Evolutionary conservation across 83 land plant species (phyloP).

Genomic region (Thuja plicata): DNA sequence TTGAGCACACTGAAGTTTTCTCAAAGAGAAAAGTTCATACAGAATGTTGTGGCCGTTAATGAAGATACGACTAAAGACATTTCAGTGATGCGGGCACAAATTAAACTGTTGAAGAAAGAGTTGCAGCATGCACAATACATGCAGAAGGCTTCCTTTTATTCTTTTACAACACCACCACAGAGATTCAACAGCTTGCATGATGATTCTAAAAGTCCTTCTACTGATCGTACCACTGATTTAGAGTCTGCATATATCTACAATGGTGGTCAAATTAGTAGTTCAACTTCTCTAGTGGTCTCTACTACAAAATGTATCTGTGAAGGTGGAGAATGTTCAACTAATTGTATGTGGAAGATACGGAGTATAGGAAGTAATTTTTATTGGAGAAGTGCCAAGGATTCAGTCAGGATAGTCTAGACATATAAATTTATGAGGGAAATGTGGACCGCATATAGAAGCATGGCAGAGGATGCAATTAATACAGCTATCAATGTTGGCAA

Average conservation of each 20-base stretch:
- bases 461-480: too few relatives aligned
- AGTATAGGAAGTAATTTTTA: too few relatives aligned
- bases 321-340: neutral
- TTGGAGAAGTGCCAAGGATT: too few relatives aligned
- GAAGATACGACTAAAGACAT: constrained; percentile 36
- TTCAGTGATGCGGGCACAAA: constrained; percentile 24
- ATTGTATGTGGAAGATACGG: neutral
- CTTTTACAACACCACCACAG: neutral
- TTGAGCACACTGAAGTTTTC: constrained; percentile 47
- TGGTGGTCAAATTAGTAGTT: neutral
- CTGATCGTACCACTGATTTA: neutral
- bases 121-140: neutral
- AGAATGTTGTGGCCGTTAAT: constrained; percentile 31
- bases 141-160: neutral
- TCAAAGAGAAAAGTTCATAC: constrained; percentile 43
- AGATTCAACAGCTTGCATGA: neutral
- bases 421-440: too few relatives aligned
- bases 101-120: constrained; percentile 26
- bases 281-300: neutral
- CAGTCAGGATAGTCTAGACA: too few relatives aligned
- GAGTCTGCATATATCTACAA: neutral
- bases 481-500: too few relatives aligned
- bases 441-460: too few relatives aligned
- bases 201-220: neutral
- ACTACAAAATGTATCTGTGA: neutral